phyloP scores from a whole-genome alignment of 2,329 filamentous ascomycete genomes.

The Ascochyta viciae-villosae region DNA sequence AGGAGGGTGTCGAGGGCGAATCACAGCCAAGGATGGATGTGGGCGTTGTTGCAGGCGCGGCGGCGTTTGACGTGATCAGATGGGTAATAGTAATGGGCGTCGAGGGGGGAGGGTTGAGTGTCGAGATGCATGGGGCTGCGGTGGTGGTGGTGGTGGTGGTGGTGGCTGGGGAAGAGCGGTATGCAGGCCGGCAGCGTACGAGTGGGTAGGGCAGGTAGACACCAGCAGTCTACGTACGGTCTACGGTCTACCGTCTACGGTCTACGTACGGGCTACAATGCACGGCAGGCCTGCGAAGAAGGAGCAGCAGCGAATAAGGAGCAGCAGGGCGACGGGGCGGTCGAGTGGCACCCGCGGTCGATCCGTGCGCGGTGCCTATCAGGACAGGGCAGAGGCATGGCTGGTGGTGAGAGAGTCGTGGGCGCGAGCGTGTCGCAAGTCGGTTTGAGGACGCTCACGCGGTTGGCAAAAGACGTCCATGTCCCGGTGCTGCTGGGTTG shows the following conservation, averaged over 20 bases:
- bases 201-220: conserved; percentile 10
- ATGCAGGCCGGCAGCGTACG: neutral
- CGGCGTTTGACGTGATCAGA: conserved; percentile 1
- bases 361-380: conserved; percentile 31
- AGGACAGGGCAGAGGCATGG: conserved; percentile 27
- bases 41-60: too few species aligned
- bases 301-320: neutral
- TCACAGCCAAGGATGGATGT: conserved; percentile 13
- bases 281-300: conserved; percentile 9
- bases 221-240: conserved; percentile 11
- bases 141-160: neutral
- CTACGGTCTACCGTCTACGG: conserved; percentile 1
- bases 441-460: conserved; percentile 32
- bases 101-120: neutral
- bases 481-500: neutral
- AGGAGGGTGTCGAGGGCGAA: conserved; percentile 24
- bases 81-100: conserved; percentile 1
- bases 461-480: conserved; percentile 22
- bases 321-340: conserved; percentile 7
- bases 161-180: conserved; percentile 8
- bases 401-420: conserved; percentile 23
- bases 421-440: conserved; percentile 30
- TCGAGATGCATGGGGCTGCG: neutral
- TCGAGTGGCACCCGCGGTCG: conserved; percentile 7
- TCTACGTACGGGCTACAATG: neutral